Evolutionary conservation across 108 stramenopile genomes (phyloP).

Genomic region (Nannochloropsis salina): DNA sequence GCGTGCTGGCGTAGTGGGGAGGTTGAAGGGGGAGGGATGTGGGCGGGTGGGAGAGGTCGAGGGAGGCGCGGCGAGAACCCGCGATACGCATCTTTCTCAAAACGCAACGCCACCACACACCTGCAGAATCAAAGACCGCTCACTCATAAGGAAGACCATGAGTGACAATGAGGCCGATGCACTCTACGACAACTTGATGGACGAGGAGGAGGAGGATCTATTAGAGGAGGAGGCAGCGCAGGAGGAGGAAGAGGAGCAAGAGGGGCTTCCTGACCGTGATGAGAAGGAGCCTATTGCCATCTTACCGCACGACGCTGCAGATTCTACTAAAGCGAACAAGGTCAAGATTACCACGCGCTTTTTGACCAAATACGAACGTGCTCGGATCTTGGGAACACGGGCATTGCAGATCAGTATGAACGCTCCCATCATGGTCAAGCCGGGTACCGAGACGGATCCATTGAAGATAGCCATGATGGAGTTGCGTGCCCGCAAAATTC

Average conservation of each 20-base stretch:
- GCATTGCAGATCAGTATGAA: slow-evolving; percentile 94
- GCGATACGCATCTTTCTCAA: too few relatives aligned
- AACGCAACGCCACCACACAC: too few relatives aligned
- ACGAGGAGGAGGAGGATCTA: slow-evolving; percentile 39
- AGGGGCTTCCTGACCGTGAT: neutral
- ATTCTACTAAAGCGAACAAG: slow-evolving; percentile 18
- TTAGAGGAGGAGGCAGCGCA: slow-evolving; percentile 30
- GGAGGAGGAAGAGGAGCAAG: slow-evolving; percentile 33
- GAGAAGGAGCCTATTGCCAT: slow-evolving; percentile 18
- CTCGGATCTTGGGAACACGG: slow-evolving; percentile 94
- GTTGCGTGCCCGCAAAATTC: slow-evolving; percentile 93
- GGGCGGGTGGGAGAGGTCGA: too few relatives aligned
- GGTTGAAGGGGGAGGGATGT: too few relatives aligned
- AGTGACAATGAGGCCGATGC: slow-evolving; percentile 9
- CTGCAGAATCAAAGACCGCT: too few relatives aligned
- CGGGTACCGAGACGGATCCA: slow-evolving; percentile 96
- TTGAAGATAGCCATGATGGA: slow-evolving; percentile 96
- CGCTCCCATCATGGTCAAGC: slow-evolving; percentile 97
- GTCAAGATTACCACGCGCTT: slow-evolving; percentile 72
- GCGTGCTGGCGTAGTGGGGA: too few relatives aligned
- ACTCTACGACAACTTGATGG: slow-evolving; percentile 42
- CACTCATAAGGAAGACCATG: neutral
- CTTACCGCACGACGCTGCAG: neutral
- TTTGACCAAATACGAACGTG: slow-evolving; percentile 97
- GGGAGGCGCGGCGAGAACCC: too few relatives aligned